phyloP scores from a whole-genome alignment of 805 yeast genomes.

The Tetrapisispora phaffii region DNA sequence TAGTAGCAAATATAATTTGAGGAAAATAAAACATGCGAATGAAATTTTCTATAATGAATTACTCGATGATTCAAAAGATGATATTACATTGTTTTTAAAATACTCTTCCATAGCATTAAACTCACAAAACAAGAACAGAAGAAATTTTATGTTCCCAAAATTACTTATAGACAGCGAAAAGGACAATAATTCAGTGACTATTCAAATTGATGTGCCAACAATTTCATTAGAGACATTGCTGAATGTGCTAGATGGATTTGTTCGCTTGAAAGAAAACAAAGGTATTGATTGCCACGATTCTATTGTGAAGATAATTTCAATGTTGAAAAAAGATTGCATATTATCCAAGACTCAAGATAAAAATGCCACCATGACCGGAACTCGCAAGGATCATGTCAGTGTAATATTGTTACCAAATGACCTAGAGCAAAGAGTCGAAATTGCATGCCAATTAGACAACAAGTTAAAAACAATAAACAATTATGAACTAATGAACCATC shows the following conservation, averaged over 20 bases:
- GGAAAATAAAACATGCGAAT: slow-evolving; percentile 2
- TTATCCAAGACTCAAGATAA: slow-evolving; percentile 2
- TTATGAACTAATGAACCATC: neutral
- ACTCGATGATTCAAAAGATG: slow-evolving; percentile 15
- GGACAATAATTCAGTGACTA: neutral
- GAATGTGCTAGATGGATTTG: slow-evolving; percentile 15
- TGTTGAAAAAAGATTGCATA: slow-evolving; percentile 20
- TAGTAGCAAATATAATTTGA: neutral
- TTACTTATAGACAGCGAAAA: neutral
- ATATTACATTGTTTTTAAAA: slow-evolving; percentile 13
- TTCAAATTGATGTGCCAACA: slow-evolving; percentile 4
- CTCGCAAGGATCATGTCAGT: neutral
- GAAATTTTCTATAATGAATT: slow-evolving; percentile 17
- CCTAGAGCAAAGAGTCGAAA: neutral
- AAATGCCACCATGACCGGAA: neutral
- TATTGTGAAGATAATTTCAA: slow-evolving; percentile 18
- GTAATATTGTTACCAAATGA: slow-evolving; percentile 2
- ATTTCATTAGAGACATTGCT: slow-evolving; percentile 19
- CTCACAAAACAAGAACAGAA: slow-evolving; percentile 11
- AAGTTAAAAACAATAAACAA: neutral
- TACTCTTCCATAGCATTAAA: slow-evolving; percentile 20
- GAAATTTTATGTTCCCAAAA: slow-evolving; percentile 10
- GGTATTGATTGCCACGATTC: slow-evolving; percentile 13
- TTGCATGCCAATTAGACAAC: neutral
- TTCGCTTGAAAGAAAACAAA: slow-evolving; percentile 7